Percentiles rank a stretch among this genome's conserved stretches.
Conservation (phyloP, 2,329 filamentous ascomycete species). For the Fusarium palustre region DNA sequence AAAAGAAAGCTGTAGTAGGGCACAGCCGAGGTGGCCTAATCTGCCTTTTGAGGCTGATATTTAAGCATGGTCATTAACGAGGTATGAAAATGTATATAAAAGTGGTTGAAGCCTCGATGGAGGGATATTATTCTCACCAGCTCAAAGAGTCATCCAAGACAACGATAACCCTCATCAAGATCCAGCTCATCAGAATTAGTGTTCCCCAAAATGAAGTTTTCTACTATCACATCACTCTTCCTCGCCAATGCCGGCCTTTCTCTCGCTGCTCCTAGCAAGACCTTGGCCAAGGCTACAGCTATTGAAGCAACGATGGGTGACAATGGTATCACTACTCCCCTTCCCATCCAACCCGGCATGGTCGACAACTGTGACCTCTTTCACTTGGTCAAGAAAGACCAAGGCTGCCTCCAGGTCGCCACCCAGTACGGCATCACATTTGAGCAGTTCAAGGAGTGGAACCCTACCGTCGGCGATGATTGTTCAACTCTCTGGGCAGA, state of each 20-base stretch:
- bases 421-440: not conserved
- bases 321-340: conserved; percentile 20
- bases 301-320: conserved; percentile 4
- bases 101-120: accelerated
- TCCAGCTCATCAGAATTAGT: not conserved
- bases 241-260: not conserved
- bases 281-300: conserved; percentile 2
- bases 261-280: not conserved
- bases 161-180: accelerated
- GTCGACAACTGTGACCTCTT: conserved; percentile 16
- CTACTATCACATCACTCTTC: not conserved
- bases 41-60: not conserved
- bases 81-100: not conserved
- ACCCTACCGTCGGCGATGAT: not conserved
- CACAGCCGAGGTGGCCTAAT: conserved; percentile 1
- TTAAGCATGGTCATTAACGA: not conserved
- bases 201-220: conserved; percentile 3
- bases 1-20: not conserved
- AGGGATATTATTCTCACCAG: accelerated
- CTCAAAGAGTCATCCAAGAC: not conserved
- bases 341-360: conserved; percentile 25
- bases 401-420: not conserved
- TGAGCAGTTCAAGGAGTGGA: conserved; percentile 14
- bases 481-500: conserved; percentile 16
- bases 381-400: not conserved